Percentiles rank a stretch among this genome's conserved stretches.
Conservation (phyloP, 2,329 filamentous ascomycete species). For the Leptographium procerum region DNA sequence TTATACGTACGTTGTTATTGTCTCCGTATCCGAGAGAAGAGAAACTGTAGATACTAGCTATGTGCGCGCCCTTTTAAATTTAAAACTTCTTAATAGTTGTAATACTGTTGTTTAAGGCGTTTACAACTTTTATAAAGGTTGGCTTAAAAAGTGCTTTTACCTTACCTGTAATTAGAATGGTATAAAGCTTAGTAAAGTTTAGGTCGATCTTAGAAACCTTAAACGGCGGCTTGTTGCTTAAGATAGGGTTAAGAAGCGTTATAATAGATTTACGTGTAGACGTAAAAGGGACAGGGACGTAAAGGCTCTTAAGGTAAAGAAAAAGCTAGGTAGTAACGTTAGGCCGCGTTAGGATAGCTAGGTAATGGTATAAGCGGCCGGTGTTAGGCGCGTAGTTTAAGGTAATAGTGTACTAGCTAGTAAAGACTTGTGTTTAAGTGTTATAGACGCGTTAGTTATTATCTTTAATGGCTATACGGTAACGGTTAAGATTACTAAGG, state of each 20-base stretch:
- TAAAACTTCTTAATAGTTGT: slow-evolving; percentile 36
- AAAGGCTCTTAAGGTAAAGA: slow-evolving; percentile 60
- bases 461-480: slow-evolving; percentile 86
- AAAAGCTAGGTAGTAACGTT: slow-evolving; percentile 61
- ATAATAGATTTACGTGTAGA: slow-evolving; percentile 60
- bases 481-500: slow-evolving; percentile 73
- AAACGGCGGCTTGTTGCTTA: slow-evolving; percentile 18
- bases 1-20: slow-evolving; percentile 35
- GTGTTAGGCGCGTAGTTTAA: slow-evolving; percentile 64
- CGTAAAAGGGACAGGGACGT: slow-evolving; percentile 53
- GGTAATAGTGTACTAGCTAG: slow-evolving; percentile 76
- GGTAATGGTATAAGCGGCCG: slow-evolving; percentile 76
- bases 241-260: slow-evolving; percentile 53
- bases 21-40: slow-evolving; percentile 41
- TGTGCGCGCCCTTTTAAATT: slow-evolving; percentile 41
- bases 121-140: slow-evolving; percentile 37
- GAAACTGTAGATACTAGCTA: slow-evolving; percentile 45
- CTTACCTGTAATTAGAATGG: slow-evolving; percentile 47
- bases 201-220: slow-evolving; percentile 35
- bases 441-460: slow-evolving; percentile 64
- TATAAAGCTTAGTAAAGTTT: slow-evolving; percentile 51
- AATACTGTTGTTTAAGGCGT: slow-evolving; percentile 46
- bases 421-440: slow-evolving; percentile 67
- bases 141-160: slow-evolving; percentile 32
- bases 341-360: slow-evolving; percentile 66